phyloP scores from a whole-genome alignment of 176 grass and related monocot genomes.

The Alloteropsis semialata region DNA sequence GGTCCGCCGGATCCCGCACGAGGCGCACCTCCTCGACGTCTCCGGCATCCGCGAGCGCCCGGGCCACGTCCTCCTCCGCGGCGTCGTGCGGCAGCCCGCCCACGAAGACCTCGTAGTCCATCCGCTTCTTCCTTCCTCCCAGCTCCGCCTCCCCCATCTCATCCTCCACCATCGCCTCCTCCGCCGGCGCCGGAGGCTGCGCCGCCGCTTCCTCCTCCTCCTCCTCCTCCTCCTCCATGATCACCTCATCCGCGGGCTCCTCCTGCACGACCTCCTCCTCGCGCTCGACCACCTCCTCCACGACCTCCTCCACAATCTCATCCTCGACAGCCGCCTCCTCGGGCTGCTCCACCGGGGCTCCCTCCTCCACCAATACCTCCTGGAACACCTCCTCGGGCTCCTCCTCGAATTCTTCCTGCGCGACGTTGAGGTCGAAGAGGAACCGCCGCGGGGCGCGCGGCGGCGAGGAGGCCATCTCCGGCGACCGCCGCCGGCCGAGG shows the following conservation, averaged over 20 bases:
- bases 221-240: background rate
- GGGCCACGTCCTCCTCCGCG: constrained; percentile 36
- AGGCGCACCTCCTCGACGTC: constrained; percentile 51
- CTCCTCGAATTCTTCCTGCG: constrained; percentile 40
- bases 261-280: constrained; percentile 9
- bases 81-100: constrained; percentile 39
- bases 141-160: background rate
- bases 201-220: background rate
- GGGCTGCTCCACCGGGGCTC: background rate
- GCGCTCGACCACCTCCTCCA: background rate
- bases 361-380: background rate
- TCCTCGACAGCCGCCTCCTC: background rate
- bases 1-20: constrained; percentile 25
- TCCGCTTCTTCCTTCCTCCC: constrained; percentile 23
- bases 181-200: background rate
- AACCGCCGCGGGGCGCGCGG: constrained; percentile 6
- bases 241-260: background rate
- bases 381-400: background rate
- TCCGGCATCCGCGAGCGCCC: constrained; percentile 37
- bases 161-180: background rate
- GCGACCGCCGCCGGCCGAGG: constrained; percentile 15
- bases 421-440: constrained; percentile 58
- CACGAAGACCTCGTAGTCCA: constrained; percentile 46
- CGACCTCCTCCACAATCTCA: background rate
- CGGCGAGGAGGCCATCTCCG: constrained; percentile 24